Base-by-base conservation (phyloP, 179 eudicot species). In the Gypsophila paniculata region DNA sequence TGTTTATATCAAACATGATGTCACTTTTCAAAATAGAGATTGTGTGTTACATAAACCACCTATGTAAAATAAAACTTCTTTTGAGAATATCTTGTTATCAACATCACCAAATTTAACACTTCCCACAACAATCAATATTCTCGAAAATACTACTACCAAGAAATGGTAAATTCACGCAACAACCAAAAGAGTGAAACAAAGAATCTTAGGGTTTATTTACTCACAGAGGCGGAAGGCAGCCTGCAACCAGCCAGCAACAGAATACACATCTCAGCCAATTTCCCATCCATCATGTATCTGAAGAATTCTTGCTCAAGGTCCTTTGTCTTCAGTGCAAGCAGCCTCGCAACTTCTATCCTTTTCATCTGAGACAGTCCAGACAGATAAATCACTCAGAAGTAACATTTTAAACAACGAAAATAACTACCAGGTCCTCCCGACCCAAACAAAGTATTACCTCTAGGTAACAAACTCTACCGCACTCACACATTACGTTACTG, bases 161-260 rank as follows among this genome's bases (percentile, higher is more conserved):
- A 36, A 36, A 36, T 36, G 42, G 42, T 36, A 36, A 36, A 36
- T 36, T 36, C 42, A 36, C 42, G 42, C 42, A 36, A 36, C 42
- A 36, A 36, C 42, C 42, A 36, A 36, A 36, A 36, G 42, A 36
- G 42, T 36, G 42, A 36, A 36, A 36, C 42, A 36, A 36, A 36
- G 42, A 36, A 36, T 36, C 42, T 36, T 36, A 36, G 42, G 42
- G 55, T 51, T 12, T 51, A 51, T 51, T 13, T 12, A 55, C 60
- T 55, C 60, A 55, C 60, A 55, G 60, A 55, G 26, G 60, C 25
- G 25, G 60, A 55, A 55, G 60, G 60, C 25, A n/a, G 60, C 26
- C 60, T 55, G 60, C 60, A 55, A 55, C 60, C 60, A 18, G 25
- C 60, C 25, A 55, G 60, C 60, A 55, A 55, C 60, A 55, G 60